A percentile compares a stretch with the other conserved stretches of the same genome.
phyloP scores from a whole-genome alignment of 2,329 filamentous ascomycete species.

The Fusarium chlamydosporum region DNA sequence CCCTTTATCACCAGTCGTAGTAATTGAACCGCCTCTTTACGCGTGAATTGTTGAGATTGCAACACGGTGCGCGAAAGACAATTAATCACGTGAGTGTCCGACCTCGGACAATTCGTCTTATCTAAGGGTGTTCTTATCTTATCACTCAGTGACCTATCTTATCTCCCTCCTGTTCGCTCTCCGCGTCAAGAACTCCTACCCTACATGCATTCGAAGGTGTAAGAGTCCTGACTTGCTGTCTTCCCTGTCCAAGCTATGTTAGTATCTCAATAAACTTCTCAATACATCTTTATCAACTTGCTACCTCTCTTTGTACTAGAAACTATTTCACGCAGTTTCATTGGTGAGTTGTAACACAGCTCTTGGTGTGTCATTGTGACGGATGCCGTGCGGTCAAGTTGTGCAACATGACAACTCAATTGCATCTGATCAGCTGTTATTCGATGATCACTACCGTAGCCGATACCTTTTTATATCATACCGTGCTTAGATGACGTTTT shows the following conservation, averaged over 20 bases:
- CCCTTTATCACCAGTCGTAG: too few relatives aligned
- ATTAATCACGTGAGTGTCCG: constrained; percentile 1
- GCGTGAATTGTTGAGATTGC: constrained; percentile 19
- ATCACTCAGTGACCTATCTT: too few relatives aligned
- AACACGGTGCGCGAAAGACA: constrained; percentile 7
- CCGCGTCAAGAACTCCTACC: background rate
- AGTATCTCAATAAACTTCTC: too few relatives aligned
- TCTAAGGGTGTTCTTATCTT: background rate
- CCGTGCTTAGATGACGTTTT: constrained; percentile 17
- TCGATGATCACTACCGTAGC: background rate
- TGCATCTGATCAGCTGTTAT: background rate
- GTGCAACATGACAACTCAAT: background rate
- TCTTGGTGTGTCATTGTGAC: background rate
- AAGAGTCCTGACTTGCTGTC: background rate
- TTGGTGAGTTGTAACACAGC: too few relatives aligned
- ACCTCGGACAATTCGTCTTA: constrained; percentile 1
- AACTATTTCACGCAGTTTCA: too few relatives aligned
- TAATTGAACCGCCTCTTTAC: background rate
- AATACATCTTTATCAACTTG: too few relatives aligned
- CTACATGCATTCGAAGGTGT: background rate
- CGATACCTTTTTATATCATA: background rate
- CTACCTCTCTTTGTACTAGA: too few relatives aligned
- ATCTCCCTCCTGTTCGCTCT: background rate
- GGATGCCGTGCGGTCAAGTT: background rate
- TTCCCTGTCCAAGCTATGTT: too few relatives aligned